Evolutionary conservation across 2,329 filamentous ascomycete genomes (phyloP), one percentile per base, ranked within the genome.

Genomic region (Whalleya microplaca): DNA sequence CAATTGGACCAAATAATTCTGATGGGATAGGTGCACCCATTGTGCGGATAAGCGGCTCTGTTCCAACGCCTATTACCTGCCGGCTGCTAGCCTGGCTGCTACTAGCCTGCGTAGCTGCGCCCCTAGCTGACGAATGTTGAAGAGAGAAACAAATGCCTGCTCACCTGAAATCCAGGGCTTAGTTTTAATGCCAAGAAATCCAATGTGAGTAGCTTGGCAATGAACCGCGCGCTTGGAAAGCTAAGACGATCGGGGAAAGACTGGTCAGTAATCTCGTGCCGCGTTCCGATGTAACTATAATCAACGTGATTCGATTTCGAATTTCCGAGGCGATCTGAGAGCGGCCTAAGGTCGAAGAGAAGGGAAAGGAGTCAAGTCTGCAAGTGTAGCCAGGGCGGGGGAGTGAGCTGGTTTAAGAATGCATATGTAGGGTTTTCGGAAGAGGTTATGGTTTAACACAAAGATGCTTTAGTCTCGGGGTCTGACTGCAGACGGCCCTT

Each of bases 101-200:
- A n/a, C n/a, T n/a, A 42, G 44, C 43, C 21, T 27, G 37, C 49
- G 42, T 23, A 55, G 44, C 56, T 58, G 60, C 59, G 60, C 64
- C 61, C 51, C 59, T 16, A 55, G 61, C 53, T 65, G 64, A 64
- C 64, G 56, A 64, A 53, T 57, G 51, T 49, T 41, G 43, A 46
- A 54, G 55, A 59, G 48, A 50, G 53, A 23, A 53, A 54, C 19
- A 48, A 44, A 48, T 47, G 57, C 53, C 46, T 63, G 60, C 65
- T 67, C 63, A 67, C 65, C 65, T 67, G 57, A 59, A 62, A 52
- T 32, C 53, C 61, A 50, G 44, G 52, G 53, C 51, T 53, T 49
- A 42, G 41, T 55, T 41, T 10, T 29, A 56, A 58, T 41, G 65
- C 64, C 65, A 66, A 66, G 63, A 50, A 48, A 52, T 40, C 21